phyloP scores from a whole-genome alignment of 2,329 filamentous ascomycete genomes.

The Ciborinia camelliae region DNA sequence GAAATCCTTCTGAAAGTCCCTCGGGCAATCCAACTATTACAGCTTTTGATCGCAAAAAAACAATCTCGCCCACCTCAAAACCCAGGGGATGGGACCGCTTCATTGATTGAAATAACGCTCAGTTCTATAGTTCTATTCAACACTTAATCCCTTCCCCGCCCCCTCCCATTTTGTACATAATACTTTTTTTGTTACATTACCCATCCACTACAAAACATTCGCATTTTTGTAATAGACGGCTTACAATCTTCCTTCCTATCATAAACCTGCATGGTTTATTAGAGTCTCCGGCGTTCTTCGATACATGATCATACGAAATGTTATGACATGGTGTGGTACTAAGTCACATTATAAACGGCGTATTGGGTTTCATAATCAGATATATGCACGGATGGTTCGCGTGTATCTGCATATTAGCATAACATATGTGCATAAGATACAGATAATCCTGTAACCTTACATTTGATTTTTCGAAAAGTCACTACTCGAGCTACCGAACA shows the following conservation, averaged over 20 bases:
- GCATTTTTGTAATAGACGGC: not conserved
- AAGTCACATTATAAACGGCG: constrained; percentile 9
- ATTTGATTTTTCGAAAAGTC: not conserved
- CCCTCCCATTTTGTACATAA: constrained; percentile 5
- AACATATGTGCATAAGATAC: not conserved
- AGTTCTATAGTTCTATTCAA: not conserved
- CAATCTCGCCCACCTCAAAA: constrained; percentile 4
- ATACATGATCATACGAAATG: constrained; percentile 13
- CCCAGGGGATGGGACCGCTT: not conserved
- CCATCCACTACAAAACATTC: not conserved
- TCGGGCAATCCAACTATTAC: not conserved
- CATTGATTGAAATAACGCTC: not conserved
- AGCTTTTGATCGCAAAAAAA: not conserved
- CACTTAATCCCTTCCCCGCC: not conserved
- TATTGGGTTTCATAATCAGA: constrained; percentile 7
- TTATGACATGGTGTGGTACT: constrained; percentile 9
- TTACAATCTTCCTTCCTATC: constrained; percentile 2
- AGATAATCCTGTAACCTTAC: constrained; percentile 1
- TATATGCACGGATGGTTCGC: not conserved
- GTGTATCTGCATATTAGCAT: not conserved
- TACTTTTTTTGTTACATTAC: constrained; percentile 8
- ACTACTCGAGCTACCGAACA: not conserved
- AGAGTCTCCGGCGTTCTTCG: constrained; percentile 16
- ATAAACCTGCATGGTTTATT: not conserved
- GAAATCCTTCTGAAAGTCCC: not conserved